Evolutionary conservation across 2,329 filamentous ascomycete species (phyloP).

Genomic region (Periconia digitata): DNA sequence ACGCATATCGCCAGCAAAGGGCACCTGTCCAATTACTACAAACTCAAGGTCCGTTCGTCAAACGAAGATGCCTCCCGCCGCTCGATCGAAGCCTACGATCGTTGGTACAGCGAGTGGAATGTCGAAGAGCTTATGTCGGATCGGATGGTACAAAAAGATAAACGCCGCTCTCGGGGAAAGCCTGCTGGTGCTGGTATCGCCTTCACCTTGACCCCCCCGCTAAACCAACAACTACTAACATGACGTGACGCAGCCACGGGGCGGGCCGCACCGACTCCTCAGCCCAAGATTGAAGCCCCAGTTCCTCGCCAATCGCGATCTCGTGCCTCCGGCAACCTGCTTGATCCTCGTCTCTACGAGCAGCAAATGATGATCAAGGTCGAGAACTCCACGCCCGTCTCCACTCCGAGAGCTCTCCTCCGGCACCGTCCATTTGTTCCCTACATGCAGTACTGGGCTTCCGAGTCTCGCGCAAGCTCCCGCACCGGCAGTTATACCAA

Average conservation of each 20-base stretch:
- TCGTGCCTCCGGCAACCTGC: slow-evolving; percentile 26
- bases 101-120: slow-evolving; percentile 74
- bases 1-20: slow-evolving; percentile 92
- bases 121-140: slow-evolving; percentile 76
- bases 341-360: slow-evolving; percentile 42
- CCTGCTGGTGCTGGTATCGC: slow-evolving; percentile 28
- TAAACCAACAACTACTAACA: slow-evolving; percentile 20
- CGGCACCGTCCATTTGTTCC: slow-evolving; percentile 36
- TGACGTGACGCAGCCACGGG: slow-evolving; percentile 16
- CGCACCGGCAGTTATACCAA: slow-evolving; percentile 36
- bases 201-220: slow-evolving; percentile 9
- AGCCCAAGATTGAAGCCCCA: slow-evolving; percentile 28
- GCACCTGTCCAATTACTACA: slow-evolving; percentile 84
- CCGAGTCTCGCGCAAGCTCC: slow-evolving; percentile 38
- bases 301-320: slow-evolving; percentile 24
- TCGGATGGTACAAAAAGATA: slow-evolving; percentile 74
- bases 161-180: slow-evolving; percentile 56
- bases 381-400: slow-evolving; percentile 33
- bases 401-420: slow-evolving; percentile 31
- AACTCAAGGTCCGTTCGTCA: slow-evolving; percentile 71
- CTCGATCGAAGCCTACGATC: slow-evolving; percentile 68
- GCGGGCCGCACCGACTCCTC: slow-evolving; percentile 17
- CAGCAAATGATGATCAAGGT: slow-evolving; percentile 37
- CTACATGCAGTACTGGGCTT: slow-evolving; percentile 42
- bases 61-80: slow-evolving; percentile 66